Conservation (phyloP, 768 basidiomycete species). For the Suillus paluster region DNA sequence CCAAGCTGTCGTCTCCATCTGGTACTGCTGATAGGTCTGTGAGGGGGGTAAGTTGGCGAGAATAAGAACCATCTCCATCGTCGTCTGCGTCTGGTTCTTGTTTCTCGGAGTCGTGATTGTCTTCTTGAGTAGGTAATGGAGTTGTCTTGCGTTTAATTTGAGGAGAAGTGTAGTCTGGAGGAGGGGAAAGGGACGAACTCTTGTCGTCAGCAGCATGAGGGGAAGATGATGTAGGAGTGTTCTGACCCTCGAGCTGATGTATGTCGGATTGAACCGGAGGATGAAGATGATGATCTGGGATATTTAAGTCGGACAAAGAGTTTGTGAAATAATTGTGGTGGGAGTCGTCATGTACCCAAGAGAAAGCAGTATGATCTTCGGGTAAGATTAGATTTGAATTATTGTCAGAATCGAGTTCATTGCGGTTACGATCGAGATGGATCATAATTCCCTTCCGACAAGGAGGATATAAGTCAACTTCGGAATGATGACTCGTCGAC, state of each 20-base stretch:
- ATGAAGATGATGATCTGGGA: constrained; percentile 9
- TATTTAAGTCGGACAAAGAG: constrained; percentile 22
- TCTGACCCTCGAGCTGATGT: constrained; percentile 18
- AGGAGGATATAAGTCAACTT: too few relatives aligned
- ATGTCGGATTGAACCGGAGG: too few relatives aligned
- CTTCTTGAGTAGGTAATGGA: constrained; percentile 20
- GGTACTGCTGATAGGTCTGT: constrained; percentile 77
- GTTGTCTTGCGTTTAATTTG: constrained; percentile 27
- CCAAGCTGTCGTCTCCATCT: constrained; percentile 50
- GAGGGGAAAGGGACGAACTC: constrained; percentile 62
- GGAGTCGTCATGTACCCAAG: constrained; percentile 36
- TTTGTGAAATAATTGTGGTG: constrained; percentile 32
- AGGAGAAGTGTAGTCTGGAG: constrained; percentile 50
- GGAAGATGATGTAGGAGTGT: constrained; percentile 15
- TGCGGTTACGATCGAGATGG: constrained; percentile 57
- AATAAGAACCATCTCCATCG: constrained; percentile 46
- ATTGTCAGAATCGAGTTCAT: constrained; percentile 42
- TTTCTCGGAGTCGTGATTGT: constrained; percentile 29
- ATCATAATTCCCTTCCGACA: constrained; percentile 47
- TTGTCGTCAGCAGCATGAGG: constrained; percentile 40
- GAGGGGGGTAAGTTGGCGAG: constrained; percentile 71
- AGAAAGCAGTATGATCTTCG: constrained; percentile 37
- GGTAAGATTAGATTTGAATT: constrained; percentile 49
- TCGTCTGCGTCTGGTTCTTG: constrained; percentile 38
- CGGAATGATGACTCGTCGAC: too few relatives aligned